A percentile compares a stretch with the other conserved stretches of the same genome.
Conservation (phyloP, 352 stramenopile species). For the Pythium volutum region DNA sequence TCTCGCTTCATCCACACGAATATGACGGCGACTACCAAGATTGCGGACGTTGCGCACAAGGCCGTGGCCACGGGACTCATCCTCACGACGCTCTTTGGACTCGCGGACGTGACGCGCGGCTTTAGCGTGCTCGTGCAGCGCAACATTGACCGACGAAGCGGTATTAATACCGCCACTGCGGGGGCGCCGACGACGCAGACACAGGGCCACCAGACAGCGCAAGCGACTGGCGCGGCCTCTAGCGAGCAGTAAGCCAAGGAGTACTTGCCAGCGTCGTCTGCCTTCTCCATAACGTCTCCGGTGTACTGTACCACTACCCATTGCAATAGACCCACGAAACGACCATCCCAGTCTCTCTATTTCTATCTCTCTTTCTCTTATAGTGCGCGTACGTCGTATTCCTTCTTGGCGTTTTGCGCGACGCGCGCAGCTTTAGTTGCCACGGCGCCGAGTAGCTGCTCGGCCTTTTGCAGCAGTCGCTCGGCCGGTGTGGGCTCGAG, state of each 20-base stretch:
- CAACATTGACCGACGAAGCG: constrained; percentile 63
- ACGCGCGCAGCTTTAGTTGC: constrained; percentile 33
- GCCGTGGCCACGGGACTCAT: constrained; percentile 73
- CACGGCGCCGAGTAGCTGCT: constrained; percentile 42
- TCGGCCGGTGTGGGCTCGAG: constrained; percentile 59
- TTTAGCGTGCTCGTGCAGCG: constrained; percentile 78
- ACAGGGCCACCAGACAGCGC: background rate
- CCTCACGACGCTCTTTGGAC: constrained; percentile 53
- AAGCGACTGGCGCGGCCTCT: background rate
- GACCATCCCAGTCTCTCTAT: too few species aligned
- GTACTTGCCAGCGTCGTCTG: background rate
- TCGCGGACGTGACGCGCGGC: constrained; percentile 76
- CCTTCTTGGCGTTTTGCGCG: constrained; percentile 52
- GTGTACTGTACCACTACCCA: constrained; percentile 10
- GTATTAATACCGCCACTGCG: too few species aligned
- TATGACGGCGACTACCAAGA: constrained; percentile 38
- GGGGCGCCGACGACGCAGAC: background rate
- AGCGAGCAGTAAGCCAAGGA: background rate
- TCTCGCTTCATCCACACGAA: background rate
- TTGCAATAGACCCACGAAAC: constrained; percentile 7
- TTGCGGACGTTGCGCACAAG: constrained; percentile 81
- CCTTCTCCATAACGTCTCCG: background rate
- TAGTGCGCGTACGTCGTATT: constrained; percentile 61
- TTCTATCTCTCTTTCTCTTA: constrained; percentile 15
- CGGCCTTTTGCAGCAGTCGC: constrained; percentile 36